Percentiles rank a stretch among this genome's conserved stretches.
phyloP scores from a whole-genome alignment of 2,329 filamentous ascomycete species.

The Escovopsis sp. region DNA sequence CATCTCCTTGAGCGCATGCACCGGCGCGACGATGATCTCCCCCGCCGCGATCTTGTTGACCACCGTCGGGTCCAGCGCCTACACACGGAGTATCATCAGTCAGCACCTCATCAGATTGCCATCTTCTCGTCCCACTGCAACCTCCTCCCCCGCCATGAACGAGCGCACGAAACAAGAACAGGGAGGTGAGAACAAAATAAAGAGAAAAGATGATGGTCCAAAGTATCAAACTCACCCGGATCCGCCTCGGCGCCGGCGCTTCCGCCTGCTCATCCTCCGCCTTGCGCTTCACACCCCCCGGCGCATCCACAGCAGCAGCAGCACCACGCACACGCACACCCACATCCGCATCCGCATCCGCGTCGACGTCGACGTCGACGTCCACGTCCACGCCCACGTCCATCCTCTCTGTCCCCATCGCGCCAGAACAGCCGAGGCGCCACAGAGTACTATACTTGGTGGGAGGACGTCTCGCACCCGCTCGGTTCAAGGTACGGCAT shows the following conservation, averaged over 20 bases:
- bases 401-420: too few relatives aligned
- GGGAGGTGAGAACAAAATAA: too few relatives aligned
- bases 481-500: too few relatives aligned
- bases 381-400: too few relatives aligned
- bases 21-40: slow-evolving; percentile 94
- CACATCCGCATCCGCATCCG: too few relatives aligned
- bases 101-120: neutral
- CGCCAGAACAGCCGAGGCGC: too few relatives aligned
- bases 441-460: too few relatives aligned
- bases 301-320: slow-evolving; percentile 28
- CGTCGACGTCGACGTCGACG: too few relatives aligned
- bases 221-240: slow-evolving; percentile 25
- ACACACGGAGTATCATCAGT: neutral
- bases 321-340: too few relatives aligned
- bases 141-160: too few relatives aligned
- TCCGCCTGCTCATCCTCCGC: slow-evolving; percentile 24
- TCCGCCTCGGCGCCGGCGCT: slow-evolving; percentile 30
- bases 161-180: too few relatives aligned
- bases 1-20: slow-evolving; percentile 89
- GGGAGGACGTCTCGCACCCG: too few relatives aligned
- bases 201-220: neutral
- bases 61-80: slow-evolving; percentile 82
- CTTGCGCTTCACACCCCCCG: slow-evolving; percentile 34
- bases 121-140: neutral
- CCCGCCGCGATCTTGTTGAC: slow-evolving; percentile 98